Base-by-base conservation (phyloP, 331 rosid species). In the Pyrus hybrid region DNA sequence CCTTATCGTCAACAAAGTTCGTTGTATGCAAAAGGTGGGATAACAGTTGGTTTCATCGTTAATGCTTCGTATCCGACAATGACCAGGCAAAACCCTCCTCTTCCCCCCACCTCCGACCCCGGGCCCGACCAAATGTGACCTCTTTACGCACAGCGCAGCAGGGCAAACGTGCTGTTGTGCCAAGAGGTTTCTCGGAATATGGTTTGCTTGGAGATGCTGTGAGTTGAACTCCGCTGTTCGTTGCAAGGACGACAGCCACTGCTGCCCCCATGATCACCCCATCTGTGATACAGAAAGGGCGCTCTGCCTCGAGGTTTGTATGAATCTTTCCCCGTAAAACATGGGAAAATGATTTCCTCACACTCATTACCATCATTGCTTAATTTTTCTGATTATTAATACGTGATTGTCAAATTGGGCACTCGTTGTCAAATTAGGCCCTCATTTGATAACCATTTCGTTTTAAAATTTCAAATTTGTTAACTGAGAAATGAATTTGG, bases 101-200 rank as follows among this genome's bases (percentile, higher is more conserved):
- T 83, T 61, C 96, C 98, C 26, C 98, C 53, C 85, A 26, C 79
- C 97, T 29, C 88, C 93, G 16, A 78, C 94, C 5, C 97, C 98
- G 41, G 83, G 85, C 76, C 98, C 98, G 3, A 81, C 87, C 4
- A 85, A 18, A 73, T 92, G 96, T n/a, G 80, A 74, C 81, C 25
- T 85, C 69, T 80, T 92, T 51, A 76, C 93, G 76, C 73, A 62
- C 76, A 90, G 98, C 58, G 82, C 77, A 61, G 76, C 43, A 72
- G 97, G 95, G 53, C 93, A 90, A 77, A 93, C 97, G 25, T 93
- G 97, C 79, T 93, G 98, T 45, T 93, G 98, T 73, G 80, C 88
- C 3, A 67, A 11, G 86, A 73, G 61, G 67, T 5, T 93, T 72
- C 25, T 91, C 3, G 96, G 98, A 70, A 67, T 91, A 72, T 93